Percentiles rank a stretch among this genome's conserved stretches.
Conservation (phyloP, 2,329 filamentous ascomycete genomes). For the Penicillium occitanis region DNA sequence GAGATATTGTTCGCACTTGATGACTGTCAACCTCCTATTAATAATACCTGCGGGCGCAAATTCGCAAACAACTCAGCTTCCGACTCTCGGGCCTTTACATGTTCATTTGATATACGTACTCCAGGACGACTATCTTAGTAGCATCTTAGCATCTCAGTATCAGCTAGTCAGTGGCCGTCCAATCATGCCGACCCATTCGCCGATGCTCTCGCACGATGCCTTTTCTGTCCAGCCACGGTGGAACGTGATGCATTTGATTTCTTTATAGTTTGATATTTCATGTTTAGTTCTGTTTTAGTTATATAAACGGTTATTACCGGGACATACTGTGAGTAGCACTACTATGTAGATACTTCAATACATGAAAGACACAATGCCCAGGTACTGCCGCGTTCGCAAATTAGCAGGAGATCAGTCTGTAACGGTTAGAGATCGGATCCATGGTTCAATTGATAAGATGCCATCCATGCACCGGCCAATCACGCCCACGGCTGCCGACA, state of each 20-base stretch:
- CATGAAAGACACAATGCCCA: background rate
- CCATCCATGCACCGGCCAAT: background rate
- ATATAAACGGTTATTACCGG: constrained; percentile 4
- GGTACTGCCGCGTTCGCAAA: too few species aligned
- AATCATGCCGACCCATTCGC: background rate
- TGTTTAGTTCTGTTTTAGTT: background rate
- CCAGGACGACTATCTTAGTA: background rate
- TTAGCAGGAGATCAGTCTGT: background rate
- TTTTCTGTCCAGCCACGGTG: constrained; percentile 3
- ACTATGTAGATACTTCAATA: background rate
- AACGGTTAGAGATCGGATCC: background rate
- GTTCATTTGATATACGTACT: constrained; percentile 2
- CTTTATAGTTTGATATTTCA: background rate
- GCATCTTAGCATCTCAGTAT: background rate
- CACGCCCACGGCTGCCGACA: background rate
- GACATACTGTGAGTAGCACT: background rate
- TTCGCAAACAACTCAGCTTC: background rate
- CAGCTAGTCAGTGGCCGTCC: constrained; percentile 2
- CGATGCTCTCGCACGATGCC: background rate
- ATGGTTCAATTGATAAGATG: background rate
- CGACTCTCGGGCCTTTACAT: background rate
- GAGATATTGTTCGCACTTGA: background rate
- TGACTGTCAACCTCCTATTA: background rate
- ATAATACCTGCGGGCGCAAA: background rate
- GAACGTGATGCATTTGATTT: constrained; percentile 2